Percentiles rank a stretch among this genome's conserved stretches.
These are phyloP conservation scores for Candolleomyces efflorescens DNA, from an alignment of 768 basidiomycete species.

Conservation along the genomic window DNA sequence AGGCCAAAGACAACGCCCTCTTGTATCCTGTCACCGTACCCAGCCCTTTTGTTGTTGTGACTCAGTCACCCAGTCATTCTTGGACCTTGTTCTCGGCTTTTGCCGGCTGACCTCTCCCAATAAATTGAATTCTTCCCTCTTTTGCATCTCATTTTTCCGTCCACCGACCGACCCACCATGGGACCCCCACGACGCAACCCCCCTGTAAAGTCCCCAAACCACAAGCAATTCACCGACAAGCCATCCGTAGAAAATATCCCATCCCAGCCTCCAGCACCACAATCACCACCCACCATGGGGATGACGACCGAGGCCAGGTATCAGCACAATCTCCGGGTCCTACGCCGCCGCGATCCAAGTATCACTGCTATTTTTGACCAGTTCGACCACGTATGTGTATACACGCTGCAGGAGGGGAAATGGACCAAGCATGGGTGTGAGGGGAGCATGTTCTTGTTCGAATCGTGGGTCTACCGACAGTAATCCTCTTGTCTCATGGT, in stretches of 20 bases:
- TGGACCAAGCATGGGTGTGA: slow-evolving; percentile 85
- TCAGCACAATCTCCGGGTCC: slow-evolving; percentile 73
- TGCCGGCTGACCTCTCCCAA: not conserved
- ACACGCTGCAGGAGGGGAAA: slow-evolving; percentile 66
- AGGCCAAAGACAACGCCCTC: no score
- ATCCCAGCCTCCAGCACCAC: not conserved
- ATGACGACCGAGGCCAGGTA: slow-evolving; percentile 69
- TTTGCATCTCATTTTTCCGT: not conserved
- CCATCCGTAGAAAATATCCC: not conserved
- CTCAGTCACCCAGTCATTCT: not conserved
- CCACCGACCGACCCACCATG: not conserved
- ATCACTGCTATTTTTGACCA: slow-evolving; percentile 82
- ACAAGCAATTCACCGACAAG: not conserved
- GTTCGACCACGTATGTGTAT: slow-evolving; percentile 83
- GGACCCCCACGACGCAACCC: not conserved
- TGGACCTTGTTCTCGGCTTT: no score
- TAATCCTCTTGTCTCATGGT: not conserved
- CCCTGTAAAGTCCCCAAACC: slow-evolving; percentile 1
- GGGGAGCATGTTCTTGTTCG: slow-evolving; percentile 88
- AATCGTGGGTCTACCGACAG: slow-evolving; percentile 50
- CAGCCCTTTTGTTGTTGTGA: not conserved
- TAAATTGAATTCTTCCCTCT: no score
- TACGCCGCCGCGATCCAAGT: slow-evolving; percentile 73
- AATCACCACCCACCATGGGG: slow-evolving; percentile 28
- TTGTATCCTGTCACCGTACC: no score